Base-by-base conservation (phyloP, 169 alveolate genomes). In the Plasmodium fragile region DNA sequence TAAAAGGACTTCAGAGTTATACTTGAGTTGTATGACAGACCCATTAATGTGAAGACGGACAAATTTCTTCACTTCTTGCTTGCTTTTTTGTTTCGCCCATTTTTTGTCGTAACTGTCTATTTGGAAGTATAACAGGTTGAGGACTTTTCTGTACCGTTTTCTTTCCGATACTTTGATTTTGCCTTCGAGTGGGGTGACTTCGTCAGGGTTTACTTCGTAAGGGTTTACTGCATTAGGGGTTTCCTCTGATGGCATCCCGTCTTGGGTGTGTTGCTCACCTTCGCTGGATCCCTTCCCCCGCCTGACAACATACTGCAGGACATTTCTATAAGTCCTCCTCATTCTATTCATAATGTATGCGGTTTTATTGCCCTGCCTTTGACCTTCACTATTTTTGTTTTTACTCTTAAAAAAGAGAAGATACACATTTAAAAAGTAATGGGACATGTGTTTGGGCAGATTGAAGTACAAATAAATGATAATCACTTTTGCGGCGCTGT, bases 21-120 rank as follows among this genome's bases (percentile, higher is more conserved):
- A 89, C 39, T 89, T 80, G 77, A 89, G 36, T 34, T 89, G 94
- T 89, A 89, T 89, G 52, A 89, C 72, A 79, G 89, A 78, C n/a
- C 91, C 94, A 65, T 80, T 65, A 8, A n/a, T 28, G 82, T 89
- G 90, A n/a, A 78, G 53, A 0, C n/a, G n/a, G 49, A 78, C 43
- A 25, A 89, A 89, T 34, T 77, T 77, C 4, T 59, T 79, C 75
- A 89, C 78, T 30, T 59, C 13, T 41, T 78, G 22, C 39, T 79
- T n/a, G 6, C 3, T 34, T 77, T 41, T 43, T 59, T 49, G 25
- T 4, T 65, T 65, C 3, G 32, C 30, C 75, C 36, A 65, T 25
- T 8, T 28, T 80, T 69, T 52, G 53, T 79, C 43, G 18, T 89
- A 77, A 59, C 49, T 45, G 8, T 89, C 59, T 22, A 55, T 80